Percentiles rank a stretch among this genome's conserved stretches.
Conservation (phyloP, 495 filamentous ascomycete species). For the Penicillium cataractarum region DNA sequence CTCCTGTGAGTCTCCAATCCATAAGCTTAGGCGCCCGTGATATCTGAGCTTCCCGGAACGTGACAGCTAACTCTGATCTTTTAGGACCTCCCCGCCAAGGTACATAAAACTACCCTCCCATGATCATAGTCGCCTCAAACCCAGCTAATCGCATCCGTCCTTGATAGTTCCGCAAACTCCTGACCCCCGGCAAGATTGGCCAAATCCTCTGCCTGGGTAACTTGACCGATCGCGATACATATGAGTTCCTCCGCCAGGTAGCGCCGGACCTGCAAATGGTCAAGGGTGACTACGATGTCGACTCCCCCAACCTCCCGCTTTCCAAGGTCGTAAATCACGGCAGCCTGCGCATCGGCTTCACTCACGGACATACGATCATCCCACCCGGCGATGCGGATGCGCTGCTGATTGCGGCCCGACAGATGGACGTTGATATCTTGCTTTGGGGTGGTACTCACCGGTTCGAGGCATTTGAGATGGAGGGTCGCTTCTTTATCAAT, state of each 20-base stretch:
- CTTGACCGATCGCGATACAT: constrained; percentile 90
- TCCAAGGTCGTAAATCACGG: constrained; percentile 96
- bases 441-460: constrained; percentile 97
- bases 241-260: constrained; percentile 90
- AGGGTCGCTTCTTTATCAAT: constrained; percentile 98
- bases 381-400: constrained; percentile 89
- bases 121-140: background rate
- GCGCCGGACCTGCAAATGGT: constrained; percentile 95
- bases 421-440: constrained; percentile 95
- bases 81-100: constrained; percentile 90
- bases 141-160: constrained; percentile 5
- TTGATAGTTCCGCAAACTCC: constrained; percentile 92
- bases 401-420: constrained; percentile 88
- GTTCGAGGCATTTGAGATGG: constrained; percentile 98
- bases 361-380: constrained; percentile 94
- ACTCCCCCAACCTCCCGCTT: constrained; percentile 85
- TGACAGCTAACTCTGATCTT: constrained; percentile 27
- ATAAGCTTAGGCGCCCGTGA: constrained; percentile 59
- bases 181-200: constrained; percentile 95
- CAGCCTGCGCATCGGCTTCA: constrained; percentile 90
- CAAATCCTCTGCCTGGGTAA: constrained; percentile 98
- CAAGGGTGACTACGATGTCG: constrained; percentile 90
- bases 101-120: constrained; percentile 36
- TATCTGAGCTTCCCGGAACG: constrained; percentile 24
- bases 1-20: constrained; percentile 59